phyloP scores from a whole-genome alignment of 805 yeast genomes.

The Saccharomycopsis synnaedendra region DNA sequence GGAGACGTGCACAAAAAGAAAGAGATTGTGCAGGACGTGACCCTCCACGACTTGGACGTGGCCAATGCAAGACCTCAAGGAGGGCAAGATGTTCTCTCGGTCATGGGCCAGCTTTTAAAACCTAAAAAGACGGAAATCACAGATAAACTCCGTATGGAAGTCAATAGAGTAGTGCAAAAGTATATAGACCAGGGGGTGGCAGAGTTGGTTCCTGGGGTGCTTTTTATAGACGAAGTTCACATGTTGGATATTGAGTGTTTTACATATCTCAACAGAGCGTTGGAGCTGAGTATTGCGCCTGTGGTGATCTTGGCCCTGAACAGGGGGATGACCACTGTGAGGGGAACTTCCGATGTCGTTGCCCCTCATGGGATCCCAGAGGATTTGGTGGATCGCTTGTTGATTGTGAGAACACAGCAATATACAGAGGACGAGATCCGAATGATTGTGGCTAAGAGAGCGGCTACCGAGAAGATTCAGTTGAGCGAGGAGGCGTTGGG shows the following conservation, averaged over 20 bases:
- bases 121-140: conserved; percentile 96
- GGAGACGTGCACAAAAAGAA: conserved; percentile 98
- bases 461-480: conserved; percentile 63
- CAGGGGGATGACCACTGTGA: conserved; percentile 82
- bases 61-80: conserved; percentile 96
- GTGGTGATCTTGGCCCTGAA: conserved; percentile 93
- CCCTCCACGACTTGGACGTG: conserved; percentile 90
- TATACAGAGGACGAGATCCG: conserved; percentile 75
- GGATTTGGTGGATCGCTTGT: conserved; percentile 82
- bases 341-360: conserved; percentile 64
- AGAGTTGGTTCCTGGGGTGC: conserved; percentile 93
- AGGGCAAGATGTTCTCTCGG: conserved; percentile 89
- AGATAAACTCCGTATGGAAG: conserved; percentile 87
- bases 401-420: conserved; percentile 88
- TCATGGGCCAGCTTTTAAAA: conserved; percentile 95
- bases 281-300: conserved; percentile 88
- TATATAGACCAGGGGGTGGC: conserved; percentile 98
- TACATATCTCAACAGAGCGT: conserved; percentile 86
- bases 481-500: conserved; percentile 61
- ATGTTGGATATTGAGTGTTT: conserved; percentile 97
- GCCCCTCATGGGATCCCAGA: conserved; percentile 97
- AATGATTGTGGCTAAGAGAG: conserved; percentile 72
- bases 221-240: conserved; percentile 96
- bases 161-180: conserved; percentile 88
- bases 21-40: conserved; percentile 95